phyloP scores from a whole-genome alignment of 805 yeast genomes.

The Vanderwaltozyma polyspora region DNA sequence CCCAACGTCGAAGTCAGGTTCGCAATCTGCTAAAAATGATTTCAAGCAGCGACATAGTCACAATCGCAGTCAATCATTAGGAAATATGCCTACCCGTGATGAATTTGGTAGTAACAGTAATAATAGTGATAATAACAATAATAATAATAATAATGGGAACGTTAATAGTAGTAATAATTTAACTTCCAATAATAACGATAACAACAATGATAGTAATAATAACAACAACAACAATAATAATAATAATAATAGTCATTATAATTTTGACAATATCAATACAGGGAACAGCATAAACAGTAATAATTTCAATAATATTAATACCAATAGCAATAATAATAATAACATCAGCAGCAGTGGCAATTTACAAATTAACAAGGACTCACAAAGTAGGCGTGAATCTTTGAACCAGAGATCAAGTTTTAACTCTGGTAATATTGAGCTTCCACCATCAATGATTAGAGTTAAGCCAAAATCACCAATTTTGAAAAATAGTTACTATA shows the following conservation, averaged over 20 bases:
- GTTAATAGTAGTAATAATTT: conserved; percentile 11
- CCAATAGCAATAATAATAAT: not conserved
- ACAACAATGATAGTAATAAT: not conserved
- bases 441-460: conserved; percentile 62
- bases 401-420: conserved; percentile 24
- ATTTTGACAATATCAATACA: too few relatives aligned
- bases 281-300: too few relatives aligned
- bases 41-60: too few relatives aligned
- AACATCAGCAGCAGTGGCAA: not conserved
- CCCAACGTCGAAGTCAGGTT: too few relatives aligned
- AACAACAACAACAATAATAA: conserved; percentile 7
- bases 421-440: conserved; percentile 21
- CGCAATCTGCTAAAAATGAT: too few relatives aligned
- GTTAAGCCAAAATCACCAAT: conserved; percentile 68
- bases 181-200: not conserved
- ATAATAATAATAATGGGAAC: not conserved
- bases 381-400: conserved; percentile 5
- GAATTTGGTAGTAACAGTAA: too few relatives aligned
- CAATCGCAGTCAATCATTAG: too few relatives aligned
- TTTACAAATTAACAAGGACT: conserved; percentile 1
- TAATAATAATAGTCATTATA: too few relatives aligned
- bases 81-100: too few relatives aligned
- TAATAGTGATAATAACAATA: not conserved
- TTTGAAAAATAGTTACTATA: conserved; percentile 32
- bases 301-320: not conserved